phyloP scores from a whole-genome alignment of 1,284 basidiomycete species.

The Irpex sp. region DNA sequence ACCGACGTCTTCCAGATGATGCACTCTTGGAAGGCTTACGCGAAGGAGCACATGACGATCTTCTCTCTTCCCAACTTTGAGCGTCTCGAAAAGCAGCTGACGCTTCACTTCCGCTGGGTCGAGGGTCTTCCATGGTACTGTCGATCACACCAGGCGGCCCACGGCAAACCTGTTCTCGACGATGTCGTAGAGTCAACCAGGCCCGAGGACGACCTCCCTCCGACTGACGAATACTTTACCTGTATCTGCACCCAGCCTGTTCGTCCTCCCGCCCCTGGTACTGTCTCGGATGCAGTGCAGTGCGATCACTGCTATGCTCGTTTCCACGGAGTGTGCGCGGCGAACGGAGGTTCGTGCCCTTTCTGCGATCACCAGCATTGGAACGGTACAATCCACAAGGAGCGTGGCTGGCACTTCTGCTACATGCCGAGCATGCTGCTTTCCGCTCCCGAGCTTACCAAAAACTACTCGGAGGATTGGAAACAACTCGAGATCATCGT shows the following conservation, averaged over 20 bases:
- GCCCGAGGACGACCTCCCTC: constrained; percentile 72
- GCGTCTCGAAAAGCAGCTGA: constrained; percentile 63
- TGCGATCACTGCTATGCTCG: constrained; percentile 82
- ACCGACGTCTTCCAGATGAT: constrained; percentile 67
- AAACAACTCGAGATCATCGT: constrained; percentile 74
- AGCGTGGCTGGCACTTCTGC: constrained; percentile 77
- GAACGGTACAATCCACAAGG: constrained; percentile 78
- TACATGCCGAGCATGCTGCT: constrained; percentile 66
- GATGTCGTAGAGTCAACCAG: constrained; percentile 71
- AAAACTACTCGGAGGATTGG: constrained; percentile 72
- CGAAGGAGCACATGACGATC: constrained; percentile 63
- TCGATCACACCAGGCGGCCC: constrained; percentile 54
- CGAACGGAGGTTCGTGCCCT: constrained; percentile 82
- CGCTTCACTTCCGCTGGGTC: constrained; percentile 64
- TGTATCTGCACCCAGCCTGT: constrained; percentile 77
- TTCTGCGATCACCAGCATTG: constrained; percentile 87
- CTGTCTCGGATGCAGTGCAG: constrained; percentile 75
- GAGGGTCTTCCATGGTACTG: constrained; percentile 76
- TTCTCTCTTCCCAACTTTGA: constrained; percentile 72
- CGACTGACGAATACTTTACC: constrained; percentile 74
- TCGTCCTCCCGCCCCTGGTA: constrained; percentile 68
- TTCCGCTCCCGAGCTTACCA: constrained; percentile 69
- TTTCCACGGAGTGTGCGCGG: constrained; percentile 79
- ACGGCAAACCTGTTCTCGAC: constrained; percentile 58
- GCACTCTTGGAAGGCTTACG: constrained; percentile 67